Evolutionary conservation across 164 flowering plant species (phyloP), one percentile per base, ranked within the genome.

Genomic region (Echeveria elegans): DNA sequence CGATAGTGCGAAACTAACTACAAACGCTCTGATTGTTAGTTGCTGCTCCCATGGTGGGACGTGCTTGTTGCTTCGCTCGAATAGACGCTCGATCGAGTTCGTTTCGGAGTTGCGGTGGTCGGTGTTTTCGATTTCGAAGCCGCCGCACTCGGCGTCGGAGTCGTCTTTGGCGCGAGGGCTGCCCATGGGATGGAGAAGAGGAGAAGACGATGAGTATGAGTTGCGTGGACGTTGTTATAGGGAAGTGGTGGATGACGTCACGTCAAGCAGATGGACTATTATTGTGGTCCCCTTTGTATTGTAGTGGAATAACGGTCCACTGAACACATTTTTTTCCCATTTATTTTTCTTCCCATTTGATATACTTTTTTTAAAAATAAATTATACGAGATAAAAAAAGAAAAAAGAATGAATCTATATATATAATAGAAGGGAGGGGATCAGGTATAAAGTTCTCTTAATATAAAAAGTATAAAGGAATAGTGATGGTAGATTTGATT

Each of bases 261-360:
- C 31, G 60, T 53, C 31, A 53, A 9, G 26, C 4, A 24, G 31
- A 11, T 30, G 26, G 60, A 24, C 60, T 18, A 53, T 53, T 53
- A 53, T 53, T 53, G 60, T 24, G 60, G 28, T 0, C 10, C 2
- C 45, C 11, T 34, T 40, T 40, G 45, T 53, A 15, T 26, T 24
- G 3, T 28, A 53, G 60, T 53, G 60, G 60, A 53, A 24, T 53
- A 53, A 53, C 60, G 60, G 60, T 53, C 60, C 60, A 53, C 60
- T 24, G 0, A 24, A 10, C 60, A 19, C 23, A n/a, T 53, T 15
- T 53, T 21, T 52, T 23, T 52, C n/a, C n/a, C n/a, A n/a, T n/a
- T n/a, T n/a, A n/a, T n/a, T n/a, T n/a, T n/a, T n/a, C n/a, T n/a
- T n/a, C n/a, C n/a, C n/a, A n/a, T n/a, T n/a, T n/a, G n/a, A n/a